A percentile compares a stretch with the other conserved stretches of the same genome.
phyloP scores from a whole-genome alignment of 495 filamentous ascomycete genomes.

The Pyronema domesticum region DNA sequence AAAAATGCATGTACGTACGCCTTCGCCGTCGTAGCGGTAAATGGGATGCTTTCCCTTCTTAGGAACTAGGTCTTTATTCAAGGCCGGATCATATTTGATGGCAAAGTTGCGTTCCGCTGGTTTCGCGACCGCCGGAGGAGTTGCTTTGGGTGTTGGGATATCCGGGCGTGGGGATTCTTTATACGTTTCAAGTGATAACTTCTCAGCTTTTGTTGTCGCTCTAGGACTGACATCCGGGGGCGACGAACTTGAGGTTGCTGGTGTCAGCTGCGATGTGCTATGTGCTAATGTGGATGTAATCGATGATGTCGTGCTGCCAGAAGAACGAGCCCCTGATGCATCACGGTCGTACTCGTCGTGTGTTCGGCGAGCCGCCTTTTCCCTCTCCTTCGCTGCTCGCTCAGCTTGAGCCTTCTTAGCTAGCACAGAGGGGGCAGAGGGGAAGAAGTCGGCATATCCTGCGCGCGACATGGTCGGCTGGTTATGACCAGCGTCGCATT shows the following conservation, averaged over 20 bases:
- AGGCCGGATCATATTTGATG: slow-evolving; percentile 21
- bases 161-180: slow-evolving; percentile 18
- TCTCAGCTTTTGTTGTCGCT: slow-evolving; percentile 2
- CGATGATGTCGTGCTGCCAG: slow-evolving; percentile 7
- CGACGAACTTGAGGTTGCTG: slow-evolving; percentile 10
- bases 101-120: slow-evolving; percentile 17
- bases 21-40: slow-evolving; percentile 23
- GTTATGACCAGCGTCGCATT: slow-evolving; percentile 23
- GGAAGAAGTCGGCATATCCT: slow-evolving; percentile 81
- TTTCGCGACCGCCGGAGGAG: slow-evolving; percentile 17
- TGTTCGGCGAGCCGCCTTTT: slow-evolving; percentile 21
- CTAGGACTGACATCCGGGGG: slow-evolving; percentile 17
- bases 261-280: slow-evolving; percentile 8
- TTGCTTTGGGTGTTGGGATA: slow-evolving; percentile 23
- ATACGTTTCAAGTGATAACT: not conserved
- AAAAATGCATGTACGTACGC: slow-evolving; percentile 23
- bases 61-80: slow-evolving; percentile 29
- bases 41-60: slow-evolving; percentile 28
- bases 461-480: slow-evolving; percentile 55
- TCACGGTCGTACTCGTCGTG: slow-evolving; percentile 19
- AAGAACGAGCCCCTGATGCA: slow-evolving; percentile 30
- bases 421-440: slow-evolving; percentile 58
- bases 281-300: not conserved
- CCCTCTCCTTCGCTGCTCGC: slow-evolving; percentile 16
- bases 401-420: slow-evolving; percentile 26